These are phyloP conservation scores for Macrocystidia cucumis DNA, from an alignment of 1,284 basidiomycete genomes.

Conservation along the genomic window DNA sequence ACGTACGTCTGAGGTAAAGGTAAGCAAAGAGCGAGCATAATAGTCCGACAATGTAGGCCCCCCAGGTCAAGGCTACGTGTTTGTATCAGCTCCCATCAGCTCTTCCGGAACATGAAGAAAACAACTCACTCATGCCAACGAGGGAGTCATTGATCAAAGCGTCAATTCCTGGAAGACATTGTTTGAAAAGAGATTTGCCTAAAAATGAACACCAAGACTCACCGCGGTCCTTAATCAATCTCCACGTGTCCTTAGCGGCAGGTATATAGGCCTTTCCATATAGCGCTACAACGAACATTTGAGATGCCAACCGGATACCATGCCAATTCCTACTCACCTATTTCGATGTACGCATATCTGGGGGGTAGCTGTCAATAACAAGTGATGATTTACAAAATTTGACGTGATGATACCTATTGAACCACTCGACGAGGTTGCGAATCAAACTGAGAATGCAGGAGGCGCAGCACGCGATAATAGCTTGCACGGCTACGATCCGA, in stretches of 20 bases:
- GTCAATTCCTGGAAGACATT: slow-evolving; percentile 47
- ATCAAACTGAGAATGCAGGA: slow-evolving; percentile 77
- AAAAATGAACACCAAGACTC: slow-evolving; percentile 7
- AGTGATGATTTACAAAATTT: no score
- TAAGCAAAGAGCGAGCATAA: slow-evolving; percentile 76
- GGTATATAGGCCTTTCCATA: slow-evolving; percentile 84
- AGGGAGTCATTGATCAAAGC: slow-evolving; percentile 83
- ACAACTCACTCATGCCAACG: slow-evolving; percentile 64
- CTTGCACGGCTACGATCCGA: slow-evolving; percentile 45
- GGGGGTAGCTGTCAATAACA: slow-evolving; percentile 3
- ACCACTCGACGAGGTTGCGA: slow-evolving; percentile 67
- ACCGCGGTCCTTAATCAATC: slow-evolving; percentile 78
- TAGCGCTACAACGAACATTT: slow-evolving; percentile 40
- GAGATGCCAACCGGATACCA: slow-evolving; percentile 1
- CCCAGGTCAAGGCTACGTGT: slow-evolving; percentile 55
- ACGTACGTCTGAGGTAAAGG: slow-evolving; percentile 71
- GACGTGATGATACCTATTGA: slow-evolving; percentile 77
- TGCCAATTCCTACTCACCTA: slow-evolving; percentile 32
- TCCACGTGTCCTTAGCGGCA: slow-evolving; percentile 91
- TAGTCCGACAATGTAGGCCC: slow-evolving; percentile 73
- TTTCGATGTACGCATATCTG: slow-evolving; percentile 80
- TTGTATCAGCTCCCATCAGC: slow-evolving; percentile 4
- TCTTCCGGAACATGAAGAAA: slow-evolving; percentile 2
- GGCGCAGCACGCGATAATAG: slow-evolving; percentile 73
- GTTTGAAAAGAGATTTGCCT: neutral